These are phyloP conservation scores for Exophiala spinifera DNA, from an alignment of 2,329 filamentous ascomycete species.

Conservation along the genomic window DNA sequence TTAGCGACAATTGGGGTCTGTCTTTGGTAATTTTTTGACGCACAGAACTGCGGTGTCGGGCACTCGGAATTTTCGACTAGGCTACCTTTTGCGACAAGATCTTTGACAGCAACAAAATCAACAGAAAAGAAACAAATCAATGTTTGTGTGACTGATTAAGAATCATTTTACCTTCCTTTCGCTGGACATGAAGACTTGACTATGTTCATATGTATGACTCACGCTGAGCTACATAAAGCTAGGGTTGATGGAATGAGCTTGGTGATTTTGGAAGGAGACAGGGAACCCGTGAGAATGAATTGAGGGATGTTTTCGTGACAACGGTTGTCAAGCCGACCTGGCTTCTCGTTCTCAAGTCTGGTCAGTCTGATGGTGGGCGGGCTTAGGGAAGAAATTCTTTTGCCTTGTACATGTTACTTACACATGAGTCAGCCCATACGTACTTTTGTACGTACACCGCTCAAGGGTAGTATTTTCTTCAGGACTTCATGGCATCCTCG, in stretches of 20 bases:
- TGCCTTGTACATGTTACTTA: no score
- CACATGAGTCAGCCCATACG: no score
- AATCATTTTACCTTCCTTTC: background rate
- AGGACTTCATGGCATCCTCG: no score
- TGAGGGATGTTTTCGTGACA: background rate
- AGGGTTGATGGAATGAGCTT: slow-evolving; percentile 4
- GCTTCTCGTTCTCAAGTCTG: no score
- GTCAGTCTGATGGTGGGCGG: no score
- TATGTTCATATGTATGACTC: slow-evolving; percentile 3
- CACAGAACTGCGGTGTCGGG: no score
- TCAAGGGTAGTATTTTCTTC: no score
- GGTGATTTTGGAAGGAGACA: slow-evolving; percentile 2
- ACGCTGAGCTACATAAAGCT: slow-evolving; percentile 3
- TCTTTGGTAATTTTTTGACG: background rate
- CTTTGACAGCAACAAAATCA: background rate
- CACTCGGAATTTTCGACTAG: no score
- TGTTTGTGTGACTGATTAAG: background rate
- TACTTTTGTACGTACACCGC: no score
- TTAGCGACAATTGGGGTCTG: background rate
- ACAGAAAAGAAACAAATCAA: background rate
- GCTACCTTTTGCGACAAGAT: background rate
- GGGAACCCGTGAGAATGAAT: background rate
- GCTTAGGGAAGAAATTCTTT: no score
- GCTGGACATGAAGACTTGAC: background rate
- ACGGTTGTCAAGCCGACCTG: no score